Conservation (phyloP, 352 stramenopile genomes). For the Phytopythium delawarense region DNA sequence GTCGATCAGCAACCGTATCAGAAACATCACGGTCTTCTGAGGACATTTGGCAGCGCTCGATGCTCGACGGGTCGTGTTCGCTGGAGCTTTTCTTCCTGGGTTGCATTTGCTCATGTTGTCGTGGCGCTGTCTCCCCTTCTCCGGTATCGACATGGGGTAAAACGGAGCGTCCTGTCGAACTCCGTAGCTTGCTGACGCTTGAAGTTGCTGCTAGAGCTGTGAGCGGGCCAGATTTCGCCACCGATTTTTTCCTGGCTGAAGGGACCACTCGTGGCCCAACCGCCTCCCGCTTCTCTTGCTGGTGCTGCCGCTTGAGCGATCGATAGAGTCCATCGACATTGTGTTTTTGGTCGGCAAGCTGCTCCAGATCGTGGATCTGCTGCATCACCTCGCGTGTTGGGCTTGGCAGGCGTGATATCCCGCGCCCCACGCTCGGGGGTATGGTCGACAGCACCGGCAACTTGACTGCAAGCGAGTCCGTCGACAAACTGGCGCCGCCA, state of each 20-base stretch:
- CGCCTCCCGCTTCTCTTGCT: not conserved
- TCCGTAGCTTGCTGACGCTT: not conserved
- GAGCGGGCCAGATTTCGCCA: not conserved
- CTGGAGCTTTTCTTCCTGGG: not conserved
- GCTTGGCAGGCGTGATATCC: conserved; percentile 1
- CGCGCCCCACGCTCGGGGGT: not conserved
- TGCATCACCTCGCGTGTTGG: conserved; percentile 1
- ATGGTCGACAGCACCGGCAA: conserved; percentile 5
- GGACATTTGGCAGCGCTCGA: not conserved
- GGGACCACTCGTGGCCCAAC: not conserved
- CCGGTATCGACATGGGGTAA: not conserved
- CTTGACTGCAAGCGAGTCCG: not conserved
- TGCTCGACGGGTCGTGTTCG: not conserved
- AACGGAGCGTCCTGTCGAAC: not conserved
- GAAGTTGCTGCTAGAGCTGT: not conserved
- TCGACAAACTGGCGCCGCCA: not conserved
- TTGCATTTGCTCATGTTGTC: not conserved
- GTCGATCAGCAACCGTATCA: not conserved
- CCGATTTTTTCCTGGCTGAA: not conserved
- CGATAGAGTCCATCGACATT: conserved; percentile 7
- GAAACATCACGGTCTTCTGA: not conserved
- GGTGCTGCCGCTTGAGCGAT: conserved; percentile 1
- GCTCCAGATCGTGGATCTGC: conserved; percentile 18
- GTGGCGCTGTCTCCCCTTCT: not conserved
- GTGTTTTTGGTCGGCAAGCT: conserved; percentile 31